Evolutionary conservation across 2,329 filamentous ascomycete species (phyloP).

Genomic region (Fusarium anguioides): DNA sequence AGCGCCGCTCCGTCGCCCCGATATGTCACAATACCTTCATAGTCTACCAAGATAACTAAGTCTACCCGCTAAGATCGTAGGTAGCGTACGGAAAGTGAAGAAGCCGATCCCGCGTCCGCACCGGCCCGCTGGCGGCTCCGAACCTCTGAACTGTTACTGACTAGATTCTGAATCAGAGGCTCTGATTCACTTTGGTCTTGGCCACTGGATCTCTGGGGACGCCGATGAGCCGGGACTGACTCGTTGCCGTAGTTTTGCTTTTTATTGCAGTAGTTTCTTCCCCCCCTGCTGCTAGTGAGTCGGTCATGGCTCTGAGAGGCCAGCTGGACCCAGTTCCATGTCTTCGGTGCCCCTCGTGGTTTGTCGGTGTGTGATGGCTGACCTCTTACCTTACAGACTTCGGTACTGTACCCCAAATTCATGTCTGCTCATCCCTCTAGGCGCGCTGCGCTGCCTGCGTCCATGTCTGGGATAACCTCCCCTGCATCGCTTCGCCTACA

Average conservation of each 20-base stretch:
- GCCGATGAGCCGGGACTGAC: conserved; percentile 28
- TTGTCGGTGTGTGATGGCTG: conserved; percentile 36
- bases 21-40: conserved; percentile 4
- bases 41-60: neutral
- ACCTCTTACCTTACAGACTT: neutral
- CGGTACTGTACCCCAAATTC: neutral
- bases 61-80: neutral
- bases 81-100: conserved; percentile 32
- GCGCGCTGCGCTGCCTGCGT: neutral
- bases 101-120: conserved; percentile 39
- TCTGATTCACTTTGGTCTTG: neutral
- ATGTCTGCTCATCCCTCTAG: neutral
- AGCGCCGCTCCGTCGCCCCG: conserved; percentile 5
- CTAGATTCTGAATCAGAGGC: neutral
- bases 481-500: conserved; percentile 23
- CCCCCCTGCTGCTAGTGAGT: conserved; percentile 9
- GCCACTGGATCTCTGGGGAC: neutral
- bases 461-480: neutral
- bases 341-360: conserved; percentile 44
- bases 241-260: conserved; percentile 34
- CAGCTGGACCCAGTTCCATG: conserved; percentile 47
- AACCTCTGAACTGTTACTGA: neutral
- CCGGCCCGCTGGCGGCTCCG: conserved; percentile 36
- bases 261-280: conserved; percentile 2
- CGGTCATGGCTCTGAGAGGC: conserved; percentile 29